phyloP scores from a whole-genome alignment of 1,284 basidiomycete genomes.

The Pseudozyma sp. region DNA sequence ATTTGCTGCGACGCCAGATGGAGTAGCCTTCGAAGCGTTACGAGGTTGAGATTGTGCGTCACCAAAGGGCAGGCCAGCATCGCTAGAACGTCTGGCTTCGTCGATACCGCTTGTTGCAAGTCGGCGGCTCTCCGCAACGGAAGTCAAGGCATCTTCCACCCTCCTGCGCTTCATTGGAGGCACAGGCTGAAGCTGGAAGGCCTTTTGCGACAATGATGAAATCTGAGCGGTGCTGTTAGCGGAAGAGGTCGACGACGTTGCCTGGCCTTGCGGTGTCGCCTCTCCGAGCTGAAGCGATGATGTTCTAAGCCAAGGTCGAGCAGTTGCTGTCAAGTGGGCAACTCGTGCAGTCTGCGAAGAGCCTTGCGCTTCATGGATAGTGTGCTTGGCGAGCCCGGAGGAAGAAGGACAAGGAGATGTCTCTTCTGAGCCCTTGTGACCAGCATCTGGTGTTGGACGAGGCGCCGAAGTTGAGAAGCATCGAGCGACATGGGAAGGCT shows the following conservation, averaged over 20 bases:
- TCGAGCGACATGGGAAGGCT: slow-evolving; percentile 12
- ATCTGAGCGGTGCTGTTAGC: background rate
- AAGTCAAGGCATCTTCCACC: slow-evolving; percentile 14
- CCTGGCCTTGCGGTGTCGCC: background rate
- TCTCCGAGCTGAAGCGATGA: slow-evolving; percentile 6
- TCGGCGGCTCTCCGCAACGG: too few species aligned
- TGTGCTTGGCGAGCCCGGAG: background rate
- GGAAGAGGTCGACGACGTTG: background rate
- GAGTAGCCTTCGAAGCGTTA: too few species aligned
- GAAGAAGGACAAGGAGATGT: background rate
- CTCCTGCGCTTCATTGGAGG: slow-evolving; percentile 35
- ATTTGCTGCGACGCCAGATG: background rate
- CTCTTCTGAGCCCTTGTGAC: background rate
- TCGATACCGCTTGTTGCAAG: too few species aligned
- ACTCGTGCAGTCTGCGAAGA: too few species aligned
- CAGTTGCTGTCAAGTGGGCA: background rate
- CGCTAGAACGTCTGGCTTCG: slow-evolving; percentile 22
- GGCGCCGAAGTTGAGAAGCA: slow-evolving; percentile 4
- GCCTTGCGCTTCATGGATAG: too few species aligned
- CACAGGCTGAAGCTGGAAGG: slow-evolving; percentile 34
- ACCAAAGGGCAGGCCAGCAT: slow-evolving; percentile 16
- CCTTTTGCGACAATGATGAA: background rate
- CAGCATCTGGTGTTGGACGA: background rate
- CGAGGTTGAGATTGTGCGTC: background rate
- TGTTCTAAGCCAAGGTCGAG: background rate